These are phyloP conservation scores for Aspergillus ibericus DNA, from an alignment of 2,329 filamentous ascomycete species.

Conservation along the genomic window DNA sequence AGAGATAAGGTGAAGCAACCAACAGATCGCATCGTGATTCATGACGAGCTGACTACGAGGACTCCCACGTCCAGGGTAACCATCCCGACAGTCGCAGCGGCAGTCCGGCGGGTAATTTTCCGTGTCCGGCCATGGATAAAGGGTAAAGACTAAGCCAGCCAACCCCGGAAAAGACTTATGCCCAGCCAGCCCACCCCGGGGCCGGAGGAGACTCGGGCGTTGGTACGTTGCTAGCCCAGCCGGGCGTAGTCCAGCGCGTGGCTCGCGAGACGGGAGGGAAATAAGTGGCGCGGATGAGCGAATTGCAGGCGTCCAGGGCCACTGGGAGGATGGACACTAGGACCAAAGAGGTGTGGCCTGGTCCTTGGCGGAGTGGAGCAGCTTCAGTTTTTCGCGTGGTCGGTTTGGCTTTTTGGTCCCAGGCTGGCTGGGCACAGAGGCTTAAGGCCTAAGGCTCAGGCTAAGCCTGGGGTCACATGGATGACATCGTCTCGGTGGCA, in stretches of 20 bases:
- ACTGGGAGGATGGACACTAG: background rate
- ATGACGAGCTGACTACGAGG: background rate
- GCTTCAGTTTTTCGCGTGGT: constrained; percentile 2
- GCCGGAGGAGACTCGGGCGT: background rate
- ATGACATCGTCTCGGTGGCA: background rate
- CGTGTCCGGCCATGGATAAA: background rate
- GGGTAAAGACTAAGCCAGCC: background rate
- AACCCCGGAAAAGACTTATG: constrained; percentile 8
- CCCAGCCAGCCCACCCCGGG: constrained; percentile 1
- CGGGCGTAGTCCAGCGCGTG: background rate
- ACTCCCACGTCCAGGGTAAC: background rate
- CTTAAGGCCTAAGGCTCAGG: background rate
- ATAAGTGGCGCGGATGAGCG: background rate
- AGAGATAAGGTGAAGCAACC: too few relatives aligned
- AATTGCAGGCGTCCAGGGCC: background rate
- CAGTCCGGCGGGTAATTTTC: background rate
- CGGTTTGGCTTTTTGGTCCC: background rate
- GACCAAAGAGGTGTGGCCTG: background rate
- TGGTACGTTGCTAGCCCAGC: background rate
- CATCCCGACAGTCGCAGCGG: background rate
- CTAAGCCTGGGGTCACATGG: background rate
- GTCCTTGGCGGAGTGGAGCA: constrained; percentile 2
- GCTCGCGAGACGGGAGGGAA: background rate
- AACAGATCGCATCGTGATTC: background rate
- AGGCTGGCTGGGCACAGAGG: background rate